Evolutionary conservation across 1,284 basidiomycete genomes (phyloP).

Genomic region (Peniophora sp.): DNA sequence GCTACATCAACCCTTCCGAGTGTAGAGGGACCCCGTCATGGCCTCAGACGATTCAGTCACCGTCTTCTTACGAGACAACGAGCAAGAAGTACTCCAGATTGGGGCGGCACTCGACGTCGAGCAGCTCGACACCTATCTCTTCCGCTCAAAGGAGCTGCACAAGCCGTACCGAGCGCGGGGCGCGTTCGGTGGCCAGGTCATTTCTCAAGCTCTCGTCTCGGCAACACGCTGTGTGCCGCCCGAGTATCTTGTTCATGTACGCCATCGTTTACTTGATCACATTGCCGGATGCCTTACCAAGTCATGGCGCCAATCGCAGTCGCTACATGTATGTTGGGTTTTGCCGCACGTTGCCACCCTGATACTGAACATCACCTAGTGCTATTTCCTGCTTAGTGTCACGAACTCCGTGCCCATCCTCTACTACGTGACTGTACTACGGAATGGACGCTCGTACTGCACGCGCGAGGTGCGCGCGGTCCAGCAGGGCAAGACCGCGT

Average conservation of each 20-base stretch:
- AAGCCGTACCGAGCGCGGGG: conserved; percentile 61
- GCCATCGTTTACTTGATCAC: conserved; percentile 13
- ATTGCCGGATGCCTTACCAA: conserved; percentile 27
- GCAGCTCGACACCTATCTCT: conserved; percentile 68
- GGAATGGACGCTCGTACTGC: conserved; percentile 69
- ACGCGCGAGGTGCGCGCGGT: conserved; percentile 70
- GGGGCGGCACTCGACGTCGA: conserved; percentile 72
- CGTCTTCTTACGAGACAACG: neutral
- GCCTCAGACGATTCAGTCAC: conserved; percentile 16
- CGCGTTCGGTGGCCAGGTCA: conserved; percentile 88
- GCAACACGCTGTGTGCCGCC: conserved; percentile 70
- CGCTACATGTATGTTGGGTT: neutral
- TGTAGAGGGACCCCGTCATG: neutral
- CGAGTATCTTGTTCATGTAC: conserved; percentile 64
- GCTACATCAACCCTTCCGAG: too few relatives aligned
- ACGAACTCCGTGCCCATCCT: conserved; percentile 73
- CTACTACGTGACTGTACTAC: conserved; percentile 81
- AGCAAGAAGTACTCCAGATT: conserved; percentile 29
- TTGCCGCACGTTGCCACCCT: neutral
- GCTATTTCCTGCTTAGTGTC: conserved; percentile 77
- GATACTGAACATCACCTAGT: conserved; percentile 36
- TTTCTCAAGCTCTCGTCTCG: conserved; percentile 78
- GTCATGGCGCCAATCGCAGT: conserved; percentile 14
- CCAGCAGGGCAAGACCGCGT: conserved; percentile 73
- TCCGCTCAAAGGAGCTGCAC: conserved; percentile 69